Evolutionary conservation across 768 basidiomycete genomes (phyloP), one percentile per base, ranked within the genome.

Genomic region (Phylloporus scabripes): DNA sequence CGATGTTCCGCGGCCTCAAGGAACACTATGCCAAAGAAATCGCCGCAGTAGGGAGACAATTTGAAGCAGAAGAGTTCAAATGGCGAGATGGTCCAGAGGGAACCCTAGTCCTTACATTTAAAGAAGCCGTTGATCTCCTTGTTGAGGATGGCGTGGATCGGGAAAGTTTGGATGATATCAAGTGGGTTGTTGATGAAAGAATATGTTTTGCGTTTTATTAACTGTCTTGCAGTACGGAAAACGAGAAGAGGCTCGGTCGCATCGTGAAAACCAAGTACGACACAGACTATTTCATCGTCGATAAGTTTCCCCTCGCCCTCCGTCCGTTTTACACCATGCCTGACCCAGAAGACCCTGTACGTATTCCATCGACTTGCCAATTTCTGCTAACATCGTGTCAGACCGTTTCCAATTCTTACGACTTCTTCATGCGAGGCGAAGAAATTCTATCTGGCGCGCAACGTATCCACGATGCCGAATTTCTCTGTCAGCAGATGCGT

Each of bases 281-380:
- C 60, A 97, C 92, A 39, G 96, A 99, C 70, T 99, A 97, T 74
- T 99, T 88, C 73, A 98, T 98, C 68, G 85, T 99, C 58, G 96
- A 99, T 78, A 99, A 98, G 70, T 99, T 98, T 80, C 96, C 96
- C 5, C 77, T 94, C 68, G 87, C 79, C 32, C 82, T 98, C 51
- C 87, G 96, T 47, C 96, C 96, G 3, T 99, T 99, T 74, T 99
- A 99, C 72, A 99, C 96, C 48, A 98, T 99, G 96, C 90, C 94
- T 49, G 96, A 99, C 72, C 82, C 95, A 11, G 75, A 80, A 54
- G 87, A 98, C 69, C 83, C 89, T 7, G 91, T 92, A 58, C 58
- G 83, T 70, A 40, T 34, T 44, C 15, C 52, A 45, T 32, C 23
- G 23, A 38, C 41, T 53, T 29, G 34, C 28, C 37, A 29, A 28